These are phyloP conservation scores for Strobilomyces dryophilus DNA, from an alignment of 768 basidiomycete genomes.

Conservation along the genomic window DNA sequence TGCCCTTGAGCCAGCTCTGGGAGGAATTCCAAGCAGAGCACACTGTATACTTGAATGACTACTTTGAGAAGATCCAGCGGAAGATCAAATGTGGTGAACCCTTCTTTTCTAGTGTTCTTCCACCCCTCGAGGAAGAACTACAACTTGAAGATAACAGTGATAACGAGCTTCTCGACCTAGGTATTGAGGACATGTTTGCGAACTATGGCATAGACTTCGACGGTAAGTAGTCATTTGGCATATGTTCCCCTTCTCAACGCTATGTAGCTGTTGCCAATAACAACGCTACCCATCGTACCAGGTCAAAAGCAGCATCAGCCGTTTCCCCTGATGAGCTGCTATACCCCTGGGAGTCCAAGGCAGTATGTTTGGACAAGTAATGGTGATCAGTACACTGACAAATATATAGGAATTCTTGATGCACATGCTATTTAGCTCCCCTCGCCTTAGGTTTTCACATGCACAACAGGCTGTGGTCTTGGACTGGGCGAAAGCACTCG, in stretches of 20 bases:
- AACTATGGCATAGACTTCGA: slow-evolving; percentile 4
- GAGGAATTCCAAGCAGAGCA: slow-evolving; percentile 5
- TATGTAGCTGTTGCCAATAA: background rate
- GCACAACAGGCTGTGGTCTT: slow-evolving; percentile 20
- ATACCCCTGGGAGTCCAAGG: slow-evolving; percentile 7
- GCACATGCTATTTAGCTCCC: slow-evolving; percentile 31
- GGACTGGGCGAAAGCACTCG: slow-evolving; percentile 27
- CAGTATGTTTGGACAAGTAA: background rate
- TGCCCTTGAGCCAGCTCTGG: slow-evolving; percentile 5
- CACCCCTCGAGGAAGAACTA: slow-evolving; percentile 7
- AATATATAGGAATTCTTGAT: slow-evolving; percentile 28
- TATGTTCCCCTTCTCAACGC: background rate
- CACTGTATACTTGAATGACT: background rate
- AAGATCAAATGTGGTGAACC: background rate
- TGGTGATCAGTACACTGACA: background rate
- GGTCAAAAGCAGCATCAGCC: background rate
- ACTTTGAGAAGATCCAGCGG: slow-evolving; percentile 9
- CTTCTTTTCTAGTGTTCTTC: background rate
- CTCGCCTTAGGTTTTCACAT: slow-evolving; percentile 27
- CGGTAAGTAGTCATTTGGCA: background rate
- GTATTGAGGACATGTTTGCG: background rate
- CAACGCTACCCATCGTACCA: too few species aligned
- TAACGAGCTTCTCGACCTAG: too few species aligned
- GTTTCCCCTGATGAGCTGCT: background rate
- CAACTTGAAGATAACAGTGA: background rate